phyloP scores from a whole-genome alignment of 176 grass and related monocot species.

The Urochloa ruziziensis region DNA sequence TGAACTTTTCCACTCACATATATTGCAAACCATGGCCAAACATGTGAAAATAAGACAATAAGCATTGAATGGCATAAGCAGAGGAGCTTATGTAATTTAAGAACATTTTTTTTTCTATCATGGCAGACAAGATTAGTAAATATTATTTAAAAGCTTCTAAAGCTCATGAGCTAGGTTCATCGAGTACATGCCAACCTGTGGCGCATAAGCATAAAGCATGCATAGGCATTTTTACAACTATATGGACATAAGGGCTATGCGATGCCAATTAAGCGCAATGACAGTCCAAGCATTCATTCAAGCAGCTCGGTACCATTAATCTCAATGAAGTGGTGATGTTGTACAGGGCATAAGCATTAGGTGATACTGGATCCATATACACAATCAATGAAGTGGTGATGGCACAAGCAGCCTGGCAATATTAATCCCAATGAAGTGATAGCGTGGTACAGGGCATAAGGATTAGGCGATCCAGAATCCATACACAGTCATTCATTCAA shows the following conservation, averaged over 20 bases:
- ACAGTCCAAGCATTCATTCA: not conserved
- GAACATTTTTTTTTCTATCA: not conserved
- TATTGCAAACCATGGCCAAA: not conserved
- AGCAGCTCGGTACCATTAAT: not conserved
- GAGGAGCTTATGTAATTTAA: not conserved
- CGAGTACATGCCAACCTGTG: not conserved
- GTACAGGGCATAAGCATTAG: not conserved
- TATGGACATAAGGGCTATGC: not conserved
- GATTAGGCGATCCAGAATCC: not conserved
- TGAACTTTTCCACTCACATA: not conserved
- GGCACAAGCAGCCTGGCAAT: no score
- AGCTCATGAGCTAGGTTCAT: not conserved
- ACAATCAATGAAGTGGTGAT: no score
- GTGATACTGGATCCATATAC: not conserved
- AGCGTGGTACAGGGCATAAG: not conserved
- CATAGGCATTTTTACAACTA: not conserved
- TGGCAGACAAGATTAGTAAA: slow-evolving; percentile 1
- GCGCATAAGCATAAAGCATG: not conserved
- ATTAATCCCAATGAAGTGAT: not conserved
- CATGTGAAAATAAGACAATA: not conserved
- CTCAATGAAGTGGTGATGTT: not conserved
- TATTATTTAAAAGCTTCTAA: not conserved
- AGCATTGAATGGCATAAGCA: not conserved
- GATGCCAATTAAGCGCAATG: not conserved
- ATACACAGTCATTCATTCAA: not conserved